These are phyloP conservation scores for Hirsutella thompsonii DNA, from an alignment of 2,329 filamentous ascomycete genomes.

Conservation along the genomic window DNA sequence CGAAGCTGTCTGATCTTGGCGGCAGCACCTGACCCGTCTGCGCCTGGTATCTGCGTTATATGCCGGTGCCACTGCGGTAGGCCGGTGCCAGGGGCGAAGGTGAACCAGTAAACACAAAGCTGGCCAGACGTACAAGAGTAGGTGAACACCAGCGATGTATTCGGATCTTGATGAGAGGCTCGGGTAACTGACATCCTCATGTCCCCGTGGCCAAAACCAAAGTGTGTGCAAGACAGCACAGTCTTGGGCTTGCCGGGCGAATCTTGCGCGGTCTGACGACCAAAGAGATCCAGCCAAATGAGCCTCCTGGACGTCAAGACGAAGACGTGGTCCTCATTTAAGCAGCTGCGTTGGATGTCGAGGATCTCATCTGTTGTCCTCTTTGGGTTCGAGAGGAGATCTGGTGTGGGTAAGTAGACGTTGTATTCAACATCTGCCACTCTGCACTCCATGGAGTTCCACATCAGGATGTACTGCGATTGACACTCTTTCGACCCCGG, in stretches of 20 bases:
- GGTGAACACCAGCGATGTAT: conserved; percentile 18
- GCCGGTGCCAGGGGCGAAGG: conserved; percentile 7
- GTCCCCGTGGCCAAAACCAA: conserved; percentile 11
- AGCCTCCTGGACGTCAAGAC: conserved; percentile 43
- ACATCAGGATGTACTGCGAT: conserved; percentile 17
- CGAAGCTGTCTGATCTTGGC: conserved; percentile 13
- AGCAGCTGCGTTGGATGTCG: conserved; percentile 36
- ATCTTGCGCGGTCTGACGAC: conserved; percentile 4
- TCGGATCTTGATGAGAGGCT: conserved; percentile 9
- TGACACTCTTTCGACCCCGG: background rate
- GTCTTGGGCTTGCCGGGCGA: conserved; percentile 9
- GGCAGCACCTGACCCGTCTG: conserved; percentile 1
- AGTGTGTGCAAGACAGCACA: conserved; percentile 16
- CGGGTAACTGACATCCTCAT: conserved; percentile 17
- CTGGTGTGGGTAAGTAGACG: conserved; percentile 12
- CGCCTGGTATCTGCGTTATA: conserved; percentile 13
- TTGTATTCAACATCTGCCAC: conserved; percentile 23
- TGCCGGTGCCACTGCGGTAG: conserved; percentile 26
- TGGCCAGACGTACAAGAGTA: conserved; percentile 18
- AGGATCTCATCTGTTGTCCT: conserved; percentile 32
- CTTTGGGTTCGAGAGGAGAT: conserved; percentile 12
- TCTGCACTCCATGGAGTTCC: conserved; percentile 22
- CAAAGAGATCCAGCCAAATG: conserved; percentile 31
- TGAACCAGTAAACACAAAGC: conserved; percentile 23
- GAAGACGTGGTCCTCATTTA: conserved; percentile 35